Evolutionary conservation across 352 stramenopile genomes (phyloP), one percentile per base, ranked within the genome.

Genomic region (Phytophthora rubi): DNA sequence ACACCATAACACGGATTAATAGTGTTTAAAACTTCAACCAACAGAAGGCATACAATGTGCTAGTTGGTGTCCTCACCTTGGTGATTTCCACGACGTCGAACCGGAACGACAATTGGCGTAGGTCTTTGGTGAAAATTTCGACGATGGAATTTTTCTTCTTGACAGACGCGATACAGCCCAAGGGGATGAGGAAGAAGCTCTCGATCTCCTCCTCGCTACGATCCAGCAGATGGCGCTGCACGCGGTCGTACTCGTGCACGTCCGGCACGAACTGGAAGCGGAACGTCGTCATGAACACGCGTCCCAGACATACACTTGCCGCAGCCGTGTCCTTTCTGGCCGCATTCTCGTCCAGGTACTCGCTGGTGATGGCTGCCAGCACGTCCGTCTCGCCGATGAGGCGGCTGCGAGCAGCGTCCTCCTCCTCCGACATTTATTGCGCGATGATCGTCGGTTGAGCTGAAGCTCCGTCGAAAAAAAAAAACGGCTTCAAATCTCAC

Each of bases 241-340:
- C 76, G 58, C 79, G 79, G 48, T 84, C 83, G 64, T 79, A 80
- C 60, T 89, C 85, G 59, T 81, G 79, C 59, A 76, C 75, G 59
- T 92, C 83, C 10, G 82, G 83, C 48, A 85, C 57, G 65, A 95
- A 95, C 80, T 93, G 85, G 67, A 95, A 93, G 56, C 88, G 86
- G 73, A 87, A 95, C 18, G 86, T 94, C 28, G 88, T 95, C 86
- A 94, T 95, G 73, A 91, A 78, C 58, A 95, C 84, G 33, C 67
- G 75, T 13, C 88, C 88, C 13, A 90, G 73, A 70, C 83, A 91
- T 12, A 94, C 80, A 8, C 71, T 86, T 6, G 82, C 77, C 18
- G 81, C 76, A 16, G 83, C 62, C 48, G 81, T 83, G 67, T 94
- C 86, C 42, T 89, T 91, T 65, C 74, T 87, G 35, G 73, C 33